Base-by-base conservation (phyloP, 371 early-diverging fungal genomes). In the Mortierella polycephala region DNA sequence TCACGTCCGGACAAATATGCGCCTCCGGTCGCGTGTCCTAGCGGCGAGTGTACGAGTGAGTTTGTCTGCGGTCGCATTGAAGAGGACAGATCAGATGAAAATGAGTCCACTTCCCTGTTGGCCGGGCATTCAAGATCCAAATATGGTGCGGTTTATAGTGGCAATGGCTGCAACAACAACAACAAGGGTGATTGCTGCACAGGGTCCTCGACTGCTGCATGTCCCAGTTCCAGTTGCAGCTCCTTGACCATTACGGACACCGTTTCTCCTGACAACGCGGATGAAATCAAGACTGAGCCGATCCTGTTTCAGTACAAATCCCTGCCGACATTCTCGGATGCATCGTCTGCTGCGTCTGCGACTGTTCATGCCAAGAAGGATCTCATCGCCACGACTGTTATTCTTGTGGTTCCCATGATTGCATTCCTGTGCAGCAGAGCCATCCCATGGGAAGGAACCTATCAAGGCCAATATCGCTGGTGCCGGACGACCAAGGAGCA, bases 391-490 rank as follows among this genome's bases (percentile, higher is more conserved):
- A 70, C 76, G 6, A 50, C 63, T 2, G 1, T 70, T 7, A 70
- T 75, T 40, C 45, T 75, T 1, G 20, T 71, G 44, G 14, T 75
- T 0, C 76, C 76, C 0, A 49, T 75, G 76, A 9, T 71, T 0
- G 58, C 62, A 12, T 75, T 62, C 49, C 8, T 66, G 5, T 66
- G 62, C 62, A 49, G 42, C 4, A 61, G 76, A n/a, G 57, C 63
- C n/a, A 61, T 75, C 13, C 62, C 61, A 3, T 67, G 70, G 70
- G 76, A 75, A 30, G 76, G 76, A 1, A 67, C 62, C 5, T 69
- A 69, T 39, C 61, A 69, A 18, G 75, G 66, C 10, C 49, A 75
- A 50, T 20, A 20, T 10, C 56, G 46, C 18, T 75, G 75, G 75
- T 75, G 75, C 47, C 46, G 62, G 7, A 75, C 75, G 5, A 62